These are phyloP conservation scores for Acorus gramineus DNA, from an alignment of 106 monocot genomes.

Conservation along the genomic window DNA sequence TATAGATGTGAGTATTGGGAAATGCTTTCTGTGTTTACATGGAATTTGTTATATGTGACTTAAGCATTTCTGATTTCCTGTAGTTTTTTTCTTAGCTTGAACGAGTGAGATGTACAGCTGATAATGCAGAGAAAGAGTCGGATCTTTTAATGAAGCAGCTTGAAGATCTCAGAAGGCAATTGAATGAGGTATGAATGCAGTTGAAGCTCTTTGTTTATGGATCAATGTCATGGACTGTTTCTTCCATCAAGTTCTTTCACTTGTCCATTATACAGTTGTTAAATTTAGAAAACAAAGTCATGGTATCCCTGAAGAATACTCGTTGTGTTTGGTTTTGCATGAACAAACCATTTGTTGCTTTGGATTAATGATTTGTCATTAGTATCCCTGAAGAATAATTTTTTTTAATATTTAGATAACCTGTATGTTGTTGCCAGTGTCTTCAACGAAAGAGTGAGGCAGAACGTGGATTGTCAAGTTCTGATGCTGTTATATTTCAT, in stretches of 20 bases:
- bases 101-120: conserved; percentile 36
- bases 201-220: background rate
- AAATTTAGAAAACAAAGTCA: too few relatives aligned
- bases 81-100: conserved; percentile 34
- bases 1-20: conserved; percentile 28
- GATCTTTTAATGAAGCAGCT: conserved; percentile 36
- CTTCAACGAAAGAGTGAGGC: conserved; percentile 31
- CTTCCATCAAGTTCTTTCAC: too few relatives aligned
- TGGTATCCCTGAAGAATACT: too few relatives aligned
- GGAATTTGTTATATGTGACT: background rate
- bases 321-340: too few relatives aligned
- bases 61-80: background rate
- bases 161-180: conserved; percentile 26
- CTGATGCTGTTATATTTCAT: conserved; percentile 2
- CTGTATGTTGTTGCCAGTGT: conserved; percentile 23
- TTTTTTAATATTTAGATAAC: background rate
- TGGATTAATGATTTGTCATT: too few relatives aligned
- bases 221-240: background rate
- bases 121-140: conserved; percentile 35
- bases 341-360: too few relatives aligned
- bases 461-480: conserved; percentile 22
- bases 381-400: too few relatives aligned
- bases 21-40: background rate
- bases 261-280: too few relatives aligned
- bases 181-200: conserved; percentile 27